Evolutionary conservation across 495 filamentous ascomycete species (phyloP), one percentile per base, ranked within the genome.

Genomic region (Hyaloscypha bicolor): DNA sequence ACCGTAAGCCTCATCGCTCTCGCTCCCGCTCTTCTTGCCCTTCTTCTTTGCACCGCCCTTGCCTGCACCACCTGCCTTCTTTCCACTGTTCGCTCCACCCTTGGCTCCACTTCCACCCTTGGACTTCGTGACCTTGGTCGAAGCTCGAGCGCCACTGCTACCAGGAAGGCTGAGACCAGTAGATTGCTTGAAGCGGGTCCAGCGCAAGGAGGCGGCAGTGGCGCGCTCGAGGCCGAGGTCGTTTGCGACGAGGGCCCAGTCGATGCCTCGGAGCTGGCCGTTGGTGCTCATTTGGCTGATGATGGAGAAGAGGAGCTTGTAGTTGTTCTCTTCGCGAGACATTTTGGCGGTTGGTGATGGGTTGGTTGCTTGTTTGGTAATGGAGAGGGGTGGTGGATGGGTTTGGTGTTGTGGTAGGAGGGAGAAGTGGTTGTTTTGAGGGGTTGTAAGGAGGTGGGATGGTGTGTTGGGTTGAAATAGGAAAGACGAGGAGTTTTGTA

Each of bases 241-340:
- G 1, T 25, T 30, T 16, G 22, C 53, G 19, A 56, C 30, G n/a
- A 9, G 22, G 4, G 0, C 6, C 53, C 53, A 56, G 53, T 56
- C 22, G 22, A 56, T 11, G 22, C 30, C 30, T 14, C 9, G 53
- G 53, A 56, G 22, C 9, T 56, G 8, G 42, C 42, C 42, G 1
- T 48, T 48, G 42, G 16, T 19, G 42, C 42, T 48, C 53, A 56
- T 22, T 29, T 56, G 53, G 53, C 53, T 22, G 53, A 56, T 56
- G 22, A 56, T 56, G 19, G 53, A 22, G 53, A 56, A 16, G 53
- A 56, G 53, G 22, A 56, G 53, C 53, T 56, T 56, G 53, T 56
- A 56, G 53, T 56, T 56, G 42, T 48, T 48, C 16, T 48, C 42
- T 48, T 48, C 42, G 9, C 16, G 4, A 12, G 42, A 48, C 42